Evolutionary conservation across 345 rosid species (phyloP).

Genomic region (Erodium maritimum): DNA sequence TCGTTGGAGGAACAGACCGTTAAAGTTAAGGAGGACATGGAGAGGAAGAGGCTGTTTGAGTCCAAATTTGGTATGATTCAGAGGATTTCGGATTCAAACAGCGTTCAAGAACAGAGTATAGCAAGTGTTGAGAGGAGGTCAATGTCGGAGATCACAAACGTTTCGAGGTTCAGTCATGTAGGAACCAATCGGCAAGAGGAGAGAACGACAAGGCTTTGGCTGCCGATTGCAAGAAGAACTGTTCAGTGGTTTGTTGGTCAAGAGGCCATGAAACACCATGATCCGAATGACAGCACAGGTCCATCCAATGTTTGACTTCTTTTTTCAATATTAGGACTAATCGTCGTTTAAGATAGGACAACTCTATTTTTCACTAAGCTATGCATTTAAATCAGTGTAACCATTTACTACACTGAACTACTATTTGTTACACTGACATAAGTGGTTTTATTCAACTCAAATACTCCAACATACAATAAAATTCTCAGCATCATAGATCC

Average conservation of each 20-base stretch:
- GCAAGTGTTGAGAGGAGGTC: slow-evolving; percentile 26
- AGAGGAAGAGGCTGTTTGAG: slow-evolving; percentile 23
- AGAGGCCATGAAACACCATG: slow-evolving; percentile 9
- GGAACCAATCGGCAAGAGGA: slow-evolving; percentile 20
- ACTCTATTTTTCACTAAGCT: no score
- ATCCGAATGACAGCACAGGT: slow-evolving; percentile 2
- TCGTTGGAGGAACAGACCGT: slow-evolving; percentile 9
- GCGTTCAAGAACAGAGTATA: slow-evolving; percentile 3
- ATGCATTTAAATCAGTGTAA: no score
- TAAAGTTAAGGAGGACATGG: slow-evolving; percentile 26
- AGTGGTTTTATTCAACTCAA: no score
- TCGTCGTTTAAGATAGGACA: no score
- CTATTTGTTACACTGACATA: no score
- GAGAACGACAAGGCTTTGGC: slow-evolving; percentile 29
- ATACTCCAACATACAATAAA: no score
- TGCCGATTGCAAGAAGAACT: slow-evolving; percentile 27
- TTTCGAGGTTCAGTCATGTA: slow-evolving; percentile 23
- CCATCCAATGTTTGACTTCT: background rate
- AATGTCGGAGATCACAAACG: slow-evolving; percentile 31
- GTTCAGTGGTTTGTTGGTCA: slow-evolving; percentile 30
- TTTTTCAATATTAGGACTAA: background rate
- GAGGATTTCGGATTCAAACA: slow-evolving; percentile 4
- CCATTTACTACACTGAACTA: no score
- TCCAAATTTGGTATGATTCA: slow-evolving; percentile 15
- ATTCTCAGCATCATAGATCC: no score